Base-by-base conservation (phyloP, 2,329 filamentous ascomycete species). In the Verticillium albo-atrum region DNA sequence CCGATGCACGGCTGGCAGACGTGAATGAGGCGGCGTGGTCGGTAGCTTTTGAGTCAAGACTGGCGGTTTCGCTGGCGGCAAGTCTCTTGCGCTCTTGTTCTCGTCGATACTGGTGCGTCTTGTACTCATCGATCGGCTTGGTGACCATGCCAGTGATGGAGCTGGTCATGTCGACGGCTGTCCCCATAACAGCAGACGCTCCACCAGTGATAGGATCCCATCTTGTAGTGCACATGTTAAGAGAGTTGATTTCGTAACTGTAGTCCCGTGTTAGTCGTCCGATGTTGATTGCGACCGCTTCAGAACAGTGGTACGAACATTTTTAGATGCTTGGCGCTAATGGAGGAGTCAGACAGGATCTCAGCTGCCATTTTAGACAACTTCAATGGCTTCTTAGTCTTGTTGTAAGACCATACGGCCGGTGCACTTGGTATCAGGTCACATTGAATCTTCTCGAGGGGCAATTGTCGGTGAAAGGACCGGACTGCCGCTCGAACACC, bases 361-460 rank as follows among this genome's bases (percentile, higher is more conserved):
- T 87, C 82, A 2, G 89, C 90, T 14, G 90, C 91, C 60, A 96
- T 23, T 20, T 50, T 50, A 12, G 42, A 79, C 0, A 89, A 81
- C 67, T 89, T 93, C 14, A 96, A 75, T 2, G 80, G 80, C n/a
- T 89, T 80, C 60, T 89, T 78, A 0, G 87, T 90, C 47, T 86
- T 80, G 65, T 85, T 86, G 6, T 95, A 77, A 26, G 87, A 82
- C 91, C 92, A 96, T 0, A 88, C 86, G 0, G 92, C 92, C 1
- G 84, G 81, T 37, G 86, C 81, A 56, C 82, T 82, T 0, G 90
- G 90, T 27, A 86, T 82, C 26, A 96, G 68, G 7, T 83, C 82
- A 70, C 92, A 96, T 59, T 88, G 80, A 61, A 95, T 69, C n/a
- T 78, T 78, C 61, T 90, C 83, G 5, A 87, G 71, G 56, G 89